Conservation (phyloP, 2,329 filamentous ascomycete species). For the Pleoardoris graminearum region DNA sequence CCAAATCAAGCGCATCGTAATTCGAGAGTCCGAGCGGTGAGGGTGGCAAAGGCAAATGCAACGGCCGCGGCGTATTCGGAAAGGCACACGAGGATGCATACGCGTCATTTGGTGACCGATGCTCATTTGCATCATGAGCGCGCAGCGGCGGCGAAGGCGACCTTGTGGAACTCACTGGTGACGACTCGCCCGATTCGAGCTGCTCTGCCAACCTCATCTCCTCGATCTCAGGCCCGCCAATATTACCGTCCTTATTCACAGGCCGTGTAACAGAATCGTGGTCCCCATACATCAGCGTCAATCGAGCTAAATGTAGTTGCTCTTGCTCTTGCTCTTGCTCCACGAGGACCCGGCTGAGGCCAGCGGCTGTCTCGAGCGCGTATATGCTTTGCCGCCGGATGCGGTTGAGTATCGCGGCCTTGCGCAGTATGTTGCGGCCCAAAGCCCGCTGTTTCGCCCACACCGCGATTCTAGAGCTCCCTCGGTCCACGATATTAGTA, state of each 20-base stretch:
- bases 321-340: slow-evolving; percentile 38
- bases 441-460: slow-evolving; percentile 54
- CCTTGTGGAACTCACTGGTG: slow-evolving; percentile 13
- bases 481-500: slow-evolving; percentile 69
- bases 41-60: slow-evolving; percentile 41
- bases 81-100: slow-evolving; percentile 27
- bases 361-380: slow-evolving; percentile 23
- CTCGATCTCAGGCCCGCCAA: neutral
- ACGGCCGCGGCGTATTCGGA: slow-evolving; percentile 23
- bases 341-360: slow-evolving; percentile 23
- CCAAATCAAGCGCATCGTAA: slow-evolving; percentile 49
- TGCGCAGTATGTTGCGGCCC: slow-evolving; percentile 59
- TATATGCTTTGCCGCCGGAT: slow-evolving; percentile 51
- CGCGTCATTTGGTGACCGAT: slow-evolving; percentile 40
- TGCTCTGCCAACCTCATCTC: neutral
- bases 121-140: slow-evolving; percentile 17
- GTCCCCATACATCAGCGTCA: slow-evolving; percentile 37
- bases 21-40: slow-evolving; percentile 49
- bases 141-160: slow-evolving; percentile 26
- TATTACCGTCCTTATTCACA: slow-evolving; percentile 7
- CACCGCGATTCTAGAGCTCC: slow-evolving; percentile 53
- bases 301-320: slow-evolving; percentile 35
- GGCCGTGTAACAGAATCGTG: slow-evolving; percentile 39
- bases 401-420: slow-evolving; percentile 68
- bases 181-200: neutral